These are phyloP conservation scores for Zymoseptoria crescenta DNA, from an alignment of 2,329 filamentous ascomycete genomes.

Conservation along the genomic window DNA sequence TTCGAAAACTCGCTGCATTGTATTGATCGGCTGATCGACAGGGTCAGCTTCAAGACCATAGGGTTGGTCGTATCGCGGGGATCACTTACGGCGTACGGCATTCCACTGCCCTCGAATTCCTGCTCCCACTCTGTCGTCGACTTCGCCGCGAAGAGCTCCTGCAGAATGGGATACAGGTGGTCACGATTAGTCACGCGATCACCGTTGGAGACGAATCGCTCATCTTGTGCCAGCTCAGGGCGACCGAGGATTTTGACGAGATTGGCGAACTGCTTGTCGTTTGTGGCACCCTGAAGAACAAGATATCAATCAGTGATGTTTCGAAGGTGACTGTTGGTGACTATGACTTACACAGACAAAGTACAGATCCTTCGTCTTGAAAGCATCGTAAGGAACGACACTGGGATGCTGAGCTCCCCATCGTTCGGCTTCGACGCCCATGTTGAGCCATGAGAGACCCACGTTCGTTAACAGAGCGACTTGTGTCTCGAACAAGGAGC, in stretches of 20 bases:
- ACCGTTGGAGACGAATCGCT: slow-evolving; percentile 25
- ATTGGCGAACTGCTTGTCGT: slow-evolving; percentile 34
- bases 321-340: slow-evolving; percentile 30
- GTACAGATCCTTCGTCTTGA: slow-evolving; percentile 28
- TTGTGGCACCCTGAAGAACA: slow-evolving; percentile 26
- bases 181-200: slow-evolving; percentile 27
- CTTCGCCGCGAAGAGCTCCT: slow-evolving; percentile 29
- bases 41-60: not conserved
- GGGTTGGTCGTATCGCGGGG: too few relatives aligned
- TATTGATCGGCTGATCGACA: slow-evolving; percentile 34
- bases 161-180: slow-evolving; percentile 31
- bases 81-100: slow-evolving; percentile 35
- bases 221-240: slow-evolving; percentile 23
- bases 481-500: slow-evolving; percentile 40
- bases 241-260: slow-evolving; percentile 24
- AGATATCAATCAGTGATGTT: slow-evolving; percentile 28
- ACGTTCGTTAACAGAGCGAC: slow-evolving; percentile 38
- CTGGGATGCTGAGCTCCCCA: slow-evolving; percentile 42
- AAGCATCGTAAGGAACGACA: slow-evolving; percentile 43
- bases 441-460: slow-evolving; percentile 34
- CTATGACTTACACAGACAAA: slow-evolving; percentile 26
- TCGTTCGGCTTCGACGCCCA: slow-evolving; percentile 35
- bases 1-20: slow-evolving; percentile 36
- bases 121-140: slow-evolving; percentile 36
- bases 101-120: slow-evolving; percentile 36